Base-by-base conservation (phyloP, 306 rosid genomes). In the Fragaria iinumae region DNA sequence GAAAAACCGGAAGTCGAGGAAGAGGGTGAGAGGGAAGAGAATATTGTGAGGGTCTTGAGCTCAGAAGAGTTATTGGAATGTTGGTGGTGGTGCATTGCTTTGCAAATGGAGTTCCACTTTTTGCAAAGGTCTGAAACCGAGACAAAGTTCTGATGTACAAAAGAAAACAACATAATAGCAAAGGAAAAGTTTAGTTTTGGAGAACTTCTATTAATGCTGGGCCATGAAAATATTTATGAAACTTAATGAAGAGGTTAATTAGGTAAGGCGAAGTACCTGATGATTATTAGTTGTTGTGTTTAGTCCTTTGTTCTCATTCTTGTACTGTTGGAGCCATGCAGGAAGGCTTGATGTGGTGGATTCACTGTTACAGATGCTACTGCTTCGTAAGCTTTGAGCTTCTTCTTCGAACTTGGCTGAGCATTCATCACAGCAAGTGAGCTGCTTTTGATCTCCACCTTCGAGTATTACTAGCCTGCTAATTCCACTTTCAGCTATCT, bases 301-400 rank as follows among this genome's bases (percentile, higher is more conserved):
- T 52, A 79, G 39, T 80, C 72, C 80, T 77, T 81, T 86, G 76
- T 77, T 89, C 87, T 92, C 89, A 66, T 83, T 86, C 82, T 88
- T 92, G 89, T 84, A 93, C 77, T 88, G 98, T 88, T 91, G 98
- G 73, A 96, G 97, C 99, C 99, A 96, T 91, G 97, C 93, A 88
- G 99, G 99, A 39, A 96, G 93, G 82, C 75, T 84, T 78, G 96
- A 88, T 72, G 77, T 83, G 72, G 93, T 86, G 56, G 91, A 88
- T 69, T 83, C 90, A 75, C 88, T 83, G 57, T 91, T 90, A 67
- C 82, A 84, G 72, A 80, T 41, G 76, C 74, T 83, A 60, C 76
- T 88, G 67, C 75, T 86, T 32, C 75, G 89, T 76, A 89, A 84
- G 83, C 88, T 87, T 84, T 86, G 80, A 79, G 84, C 89, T 87